A percentile compares a stretch with the other conserved stretches of the same genome.
phyloP scores from a whole-genome alignment of 805 yeast genomes.

The Teunomyces gatunensis region DNA sequence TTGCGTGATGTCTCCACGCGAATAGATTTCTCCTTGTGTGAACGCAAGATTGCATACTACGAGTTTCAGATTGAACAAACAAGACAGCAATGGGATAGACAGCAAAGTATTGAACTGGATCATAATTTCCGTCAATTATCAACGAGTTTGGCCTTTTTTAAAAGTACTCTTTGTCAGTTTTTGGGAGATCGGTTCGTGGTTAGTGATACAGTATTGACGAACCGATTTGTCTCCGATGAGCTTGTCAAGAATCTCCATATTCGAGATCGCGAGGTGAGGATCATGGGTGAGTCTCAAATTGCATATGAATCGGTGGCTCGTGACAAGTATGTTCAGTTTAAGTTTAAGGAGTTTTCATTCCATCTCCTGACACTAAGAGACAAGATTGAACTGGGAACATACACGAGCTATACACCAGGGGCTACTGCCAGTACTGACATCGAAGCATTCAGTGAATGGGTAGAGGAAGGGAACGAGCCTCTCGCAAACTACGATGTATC shows the following conservation, averaged over 20 bases:
- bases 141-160: background rate
- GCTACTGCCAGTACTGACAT: background rate
- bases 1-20: constrained; percentile 18
- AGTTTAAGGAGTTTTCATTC: constrained; percentile 12
- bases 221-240: constrained; percentile 13
- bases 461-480: constrained; percentile 4
- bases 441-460: constrained; percentile 3
- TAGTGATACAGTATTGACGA: constrained; percentile 3
- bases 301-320: constrained; percentile 6
- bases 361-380: background rate
- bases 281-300: constrained; percentile 4
- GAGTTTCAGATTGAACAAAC: background rate
- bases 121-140: background rate
- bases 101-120: background rate
- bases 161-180: background rate
- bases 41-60: constrained; percentile 14
- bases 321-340: constrained; percentile 8
- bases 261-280: background rate
- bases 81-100: background rate
- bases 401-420: background rate
- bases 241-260: constrained; percentile 3
- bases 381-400: background rate
- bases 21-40: constrained; percentile 11
- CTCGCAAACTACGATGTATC: constrained; percentile 9
- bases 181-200: background rate